Conservation (phyloP, 2,329 filamentous ascomycete species). For the Aspergillus novoparasiticus region DNA sequence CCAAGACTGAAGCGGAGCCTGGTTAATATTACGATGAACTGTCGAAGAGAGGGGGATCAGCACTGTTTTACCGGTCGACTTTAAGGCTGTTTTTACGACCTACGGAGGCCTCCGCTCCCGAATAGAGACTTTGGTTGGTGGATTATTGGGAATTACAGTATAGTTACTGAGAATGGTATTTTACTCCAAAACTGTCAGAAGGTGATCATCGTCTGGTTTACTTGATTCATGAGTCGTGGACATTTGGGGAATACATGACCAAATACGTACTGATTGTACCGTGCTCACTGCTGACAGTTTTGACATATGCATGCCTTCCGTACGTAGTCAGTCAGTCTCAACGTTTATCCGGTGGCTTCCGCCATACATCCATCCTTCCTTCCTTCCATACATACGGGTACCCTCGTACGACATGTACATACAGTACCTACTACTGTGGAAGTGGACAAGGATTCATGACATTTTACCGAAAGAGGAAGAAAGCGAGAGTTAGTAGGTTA, state of each 20-base stretch:
- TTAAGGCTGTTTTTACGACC: not conserved
- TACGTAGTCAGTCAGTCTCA: not conserved
- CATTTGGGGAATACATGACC: not conserved
- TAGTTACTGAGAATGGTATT: not conserved
- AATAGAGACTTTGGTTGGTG: not conserved
- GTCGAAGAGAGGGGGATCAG: not conserved
- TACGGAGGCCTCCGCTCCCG: not conserved
- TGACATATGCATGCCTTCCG: not conserved
- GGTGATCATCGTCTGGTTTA: not conserved
- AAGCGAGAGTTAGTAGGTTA: too few relatives aligned
- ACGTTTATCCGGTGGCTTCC: not conserved
- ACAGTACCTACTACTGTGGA: too few relatives aligned
- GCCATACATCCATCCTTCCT: not conserved
- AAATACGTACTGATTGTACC: too few relatives aligned
- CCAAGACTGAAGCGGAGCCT: not conserved
- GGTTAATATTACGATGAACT: conserved; percentile 1
- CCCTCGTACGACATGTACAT: not conserved
- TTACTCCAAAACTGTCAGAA: not conserved
- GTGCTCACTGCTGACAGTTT: not conserved
- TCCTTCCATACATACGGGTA: not conserved
- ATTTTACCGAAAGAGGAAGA: too few relatives aligned
- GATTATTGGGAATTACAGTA: too few relatives aligned
- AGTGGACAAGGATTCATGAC: too few relatives aligned
- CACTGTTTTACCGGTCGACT: not conserved
- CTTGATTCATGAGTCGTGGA: not conserved